Evolutionary conservation across 2,329 filamentous ascomycete species (phyloP), one percentile per base, ranked within the genome.

Genomic region (Venturia oleaginea): DNA sequence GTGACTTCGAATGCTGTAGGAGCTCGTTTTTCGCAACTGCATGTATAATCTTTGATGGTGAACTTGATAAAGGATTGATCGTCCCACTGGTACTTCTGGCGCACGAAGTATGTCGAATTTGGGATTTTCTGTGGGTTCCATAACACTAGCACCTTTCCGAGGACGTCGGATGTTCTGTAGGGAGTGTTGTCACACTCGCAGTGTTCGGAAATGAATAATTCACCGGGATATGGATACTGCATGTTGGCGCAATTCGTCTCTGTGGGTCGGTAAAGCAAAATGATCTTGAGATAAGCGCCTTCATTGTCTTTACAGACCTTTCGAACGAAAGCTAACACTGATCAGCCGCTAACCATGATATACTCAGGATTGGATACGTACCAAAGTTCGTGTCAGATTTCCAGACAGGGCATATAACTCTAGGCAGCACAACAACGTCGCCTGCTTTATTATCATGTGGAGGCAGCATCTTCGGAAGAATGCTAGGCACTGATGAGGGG

Each of bases 201-300:
- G 65, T 92, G 85, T 62, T 91, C 84, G 0, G 86, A 90, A 0
- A 93, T 74, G 66, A 94, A 94, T 0, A 94, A 74, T 72, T 95
- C 90, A 61, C 91, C 89, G 0, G 75, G 67, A 73, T 84, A 86
- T 0, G 87, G 87, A 68, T 93, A 95, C 10, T 80, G 81, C 74
- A 87, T 86, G 4, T 82, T 75, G 0, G 80, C 83, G 54, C 91
- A 89, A 0, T 87, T 83, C 0, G 91, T 94, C 62, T 94, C 87
- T 0, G 79, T 77, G 0, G 90, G 83, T 1, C 83, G 79, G 68
- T 92, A 93, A 0, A 94, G 77, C 90, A 90, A 94, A 0, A 89
- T 79, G 0, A 92, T 83, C 64, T 87, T 81, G 15, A 92, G 84
- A 1, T 76, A 75, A 0, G 72, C 74, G 0, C 79, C 78, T 11